A percentile compares a stretch with the other conserved stretches of the same genome.
Conservation (phyloP, 202 grass and related monocot species). For the Thinopyrum obtusiflorum region DNA sequence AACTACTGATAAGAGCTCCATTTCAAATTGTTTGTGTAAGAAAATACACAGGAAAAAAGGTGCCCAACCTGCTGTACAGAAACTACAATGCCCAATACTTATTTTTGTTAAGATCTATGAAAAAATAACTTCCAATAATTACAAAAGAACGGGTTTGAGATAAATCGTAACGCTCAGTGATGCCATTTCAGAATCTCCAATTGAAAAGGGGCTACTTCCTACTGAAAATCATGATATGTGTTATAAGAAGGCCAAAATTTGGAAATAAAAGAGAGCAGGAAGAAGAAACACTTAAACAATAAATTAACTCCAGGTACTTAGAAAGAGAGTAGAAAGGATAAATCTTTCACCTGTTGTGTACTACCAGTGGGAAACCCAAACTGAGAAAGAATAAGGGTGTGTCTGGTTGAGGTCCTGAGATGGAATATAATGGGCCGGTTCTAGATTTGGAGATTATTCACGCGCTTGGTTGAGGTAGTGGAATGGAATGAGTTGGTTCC, state of each 20-base stretch:
- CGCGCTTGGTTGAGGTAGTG: not conserved
- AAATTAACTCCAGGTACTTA: not conserved
- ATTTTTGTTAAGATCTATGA: not conserved
- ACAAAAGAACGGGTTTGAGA: not conserved
- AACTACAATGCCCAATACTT: not conserved
- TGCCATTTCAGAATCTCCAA: not conserved
- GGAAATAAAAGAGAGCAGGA: not conserved
- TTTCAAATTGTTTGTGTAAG: not conserved
- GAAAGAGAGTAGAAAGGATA: not conserved
- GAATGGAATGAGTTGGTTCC: not conserved
- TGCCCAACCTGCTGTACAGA: not conserved
- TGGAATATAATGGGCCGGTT: not conserved
- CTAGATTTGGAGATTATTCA: not conserved
- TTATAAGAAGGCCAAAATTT: not conserved
- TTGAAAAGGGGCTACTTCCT: not conserved
- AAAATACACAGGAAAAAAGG: not conserved
- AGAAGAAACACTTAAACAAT: not conserved
- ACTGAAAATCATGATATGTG: not conserved
- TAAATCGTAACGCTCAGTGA: not conserved
- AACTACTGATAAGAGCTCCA: not conserved
- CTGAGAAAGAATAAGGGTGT: not conserved
- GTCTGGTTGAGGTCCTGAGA: not conserved
- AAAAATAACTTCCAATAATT: not conserved
- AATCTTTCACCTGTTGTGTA: not conserved
- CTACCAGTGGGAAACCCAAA: slow-evolving; percentile 1